Evolutionary conservation across 2,329 filamentous ascomycete genomes (phyloP).

Genomic region (Trichoderma brevicompactum): DNA sequence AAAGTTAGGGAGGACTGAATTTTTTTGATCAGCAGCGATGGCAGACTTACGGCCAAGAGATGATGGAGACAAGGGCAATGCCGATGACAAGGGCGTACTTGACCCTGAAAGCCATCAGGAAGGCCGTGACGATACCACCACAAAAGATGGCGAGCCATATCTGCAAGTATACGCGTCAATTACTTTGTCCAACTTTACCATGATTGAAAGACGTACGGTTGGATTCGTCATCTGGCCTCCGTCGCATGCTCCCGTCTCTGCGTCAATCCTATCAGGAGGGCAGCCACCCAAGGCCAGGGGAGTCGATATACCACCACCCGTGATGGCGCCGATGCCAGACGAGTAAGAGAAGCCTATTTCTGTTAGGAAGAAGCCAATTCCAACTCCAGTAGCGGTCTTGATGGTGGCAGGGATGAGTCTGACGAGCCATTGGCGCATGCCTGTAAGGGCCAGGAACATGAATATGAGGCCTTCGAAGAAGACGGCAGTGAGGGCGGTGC

Average conservation of each 20-base stretch:
- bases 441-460: constrained; percentile 65
- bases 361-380: constrained; percentile 67
- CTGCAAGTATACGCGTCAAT: constrained; percentile 42
- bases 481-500: constrained; percentile 64
- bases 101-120: constrained; percentile 79
- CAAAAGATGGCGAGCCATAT: constrained; percentile 86
- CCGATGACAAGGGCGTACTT: constrained; percentile 77
- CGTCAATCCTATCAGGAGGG: constrained; percentile 56
- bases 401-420: constrained; percentile 67
- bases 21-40: neutral
- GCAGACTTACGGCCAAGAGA: constrained; percentile 70
- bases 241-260: constrained; percentile 54
- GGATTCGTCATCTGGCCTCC: constrained; percentile 75
- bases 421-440: constrained; percentile 74
- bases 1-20: neutral
- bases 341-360: constrained; percentile 74
- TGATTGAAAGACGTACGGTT: constrained; percentile 52
- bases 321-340: constrained; percentile 81
- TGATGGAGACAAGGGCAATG: constrained; percentile 70
- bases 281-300: constrained; percentile 81
- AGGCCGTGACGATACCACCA: constrained; percentile 76
- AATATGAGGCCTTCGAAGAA: constrained; percentile 70
- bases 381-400: constrained; percentile 68
- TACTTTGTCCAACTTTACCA: neutral
- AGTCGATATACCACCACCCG: constrained; percentile 65